Evolutionary conservation across 2,329 filamentous ascomycete genomes (phyloP), one percentile per base, ranked within the genome.

Genomic region (Davidsoniella neocaledoniae): DNA sequence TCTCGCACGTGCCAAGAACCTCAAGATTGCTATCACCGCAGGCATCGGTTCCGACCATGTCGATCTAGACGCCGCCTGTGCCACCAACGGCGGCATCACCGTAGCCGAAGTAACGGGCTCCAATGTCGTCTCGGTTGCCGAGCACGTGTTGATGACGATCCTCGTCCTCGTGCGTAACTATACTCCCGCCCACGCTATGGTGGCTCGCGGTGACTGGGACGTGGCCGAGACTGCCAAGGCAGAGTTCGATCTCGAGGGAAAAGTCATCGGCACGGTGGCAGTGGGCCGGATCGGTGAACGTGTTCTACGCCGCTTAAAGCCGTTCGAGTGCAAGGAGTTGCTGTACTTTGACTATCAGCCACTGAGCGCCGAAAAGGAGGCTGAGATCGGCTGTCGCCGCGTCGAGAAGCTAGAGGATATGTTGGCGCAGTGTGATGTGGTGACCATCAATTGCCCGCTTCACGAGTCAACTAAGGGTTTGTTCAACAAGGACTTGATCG

Each of bases 271-370:
- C 62, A 98, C 91, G 63, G 91, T 98, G 53, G 91, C 85, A 62
- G 88, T 96, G 55, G 91, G 91, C 66, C 86, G 91, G 65, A 98
- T 98, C 61, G 91, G 91, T 62, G 88, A 96, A 80, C 88, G 91
- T 70, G 91, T 98, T 53, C 79, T 98, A 59, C 84, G 90, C 67
- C 81, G 91, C 58, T 82, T 98, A 61, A 94, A 93, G 80, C 73
- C 88, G 58, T 98, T 98, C 64, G 90, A 94, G 75, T 98, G 91
- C 86, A 94, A 94, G 81, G 90, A 96, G 76, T 79, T 98, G 46
- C 79, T 96, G 56, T 98, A 98, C 84, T 96, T 85, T 66, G 91
- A 98, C 73, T 98, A 98, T 83, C 91, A 98, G 77, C 87, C 90
- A 48, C 76, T 98, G 57, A 74, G 70, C 54, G 63, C 86, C 54